phyloP scores from a whole-genome alignment of 2,329 filamentous ascomycete species.

The Hymenoscyphus salicellus region DNA sequence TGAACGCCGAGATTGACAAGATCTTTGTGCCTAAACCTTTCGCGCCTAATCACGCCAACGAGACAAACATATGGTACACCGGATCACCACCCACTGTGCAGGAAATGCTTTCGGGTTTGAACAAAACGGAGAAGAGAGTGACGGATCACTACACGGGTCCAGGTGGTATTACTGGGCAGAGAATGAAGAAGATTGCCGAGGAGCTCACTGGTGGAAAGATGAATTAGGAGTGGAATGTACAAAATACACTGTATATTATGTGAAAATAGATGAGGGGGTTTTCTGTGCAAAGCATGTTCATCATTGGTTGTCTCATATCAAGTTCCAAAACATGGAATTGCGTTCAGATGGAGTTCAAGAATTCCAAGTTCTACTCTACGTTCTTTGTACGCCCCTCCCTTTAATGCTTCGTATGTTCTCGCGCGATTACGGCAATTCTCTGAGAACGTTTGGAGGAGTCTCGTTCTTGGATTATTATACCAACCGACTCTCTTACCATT shows the following conservation, averaged over 20 bases:
- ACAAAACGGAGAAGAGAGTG: constrained; percentile 35
- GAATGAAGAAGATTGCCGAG: constrained; percentile 63
- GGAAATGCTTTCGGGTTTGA: constrained; percentile 43
- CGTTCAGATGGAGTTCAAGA: no score
- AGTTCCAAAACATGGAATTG: not conserved
- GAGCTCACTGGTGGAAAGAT: constrained; percentile 66
- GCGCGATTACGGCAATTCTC: no score
- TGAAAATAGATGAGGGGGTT: not conserved
- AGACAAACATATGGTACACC: constrained; percentile 34
- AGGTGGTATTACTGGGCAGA: constrained; percentile 47
- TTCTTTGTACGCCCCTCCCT: no score
- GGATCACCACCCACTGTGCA: constrained; percentile 45
- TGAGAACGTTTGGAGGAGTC: no score
- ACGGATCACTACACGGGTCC: constrained; percentile 33
- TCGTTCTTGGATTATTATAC: no score
- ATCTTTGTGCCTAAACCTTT: constrained; percentile 61
- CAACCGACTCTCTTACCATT: not conserved
- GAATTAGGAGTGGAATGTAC: constrained; percentile 25
- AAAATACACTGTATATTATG: constrained; percentile 23
- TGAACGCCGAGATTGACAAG: constrained; percentile 69
- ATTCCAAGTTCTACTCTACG: no score
- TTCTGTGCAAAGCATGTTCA: not conserved
- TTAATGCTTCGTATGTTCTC: no score
- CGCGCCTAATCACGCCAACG: not conserved
- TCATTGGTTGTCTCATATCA: not conserved